These are phyloP conservation scores for Colletotrichum liriopes DNA, from an alignment of 2,329 filamentous ascomycete species.

Conservation along the genomic window DNA sequence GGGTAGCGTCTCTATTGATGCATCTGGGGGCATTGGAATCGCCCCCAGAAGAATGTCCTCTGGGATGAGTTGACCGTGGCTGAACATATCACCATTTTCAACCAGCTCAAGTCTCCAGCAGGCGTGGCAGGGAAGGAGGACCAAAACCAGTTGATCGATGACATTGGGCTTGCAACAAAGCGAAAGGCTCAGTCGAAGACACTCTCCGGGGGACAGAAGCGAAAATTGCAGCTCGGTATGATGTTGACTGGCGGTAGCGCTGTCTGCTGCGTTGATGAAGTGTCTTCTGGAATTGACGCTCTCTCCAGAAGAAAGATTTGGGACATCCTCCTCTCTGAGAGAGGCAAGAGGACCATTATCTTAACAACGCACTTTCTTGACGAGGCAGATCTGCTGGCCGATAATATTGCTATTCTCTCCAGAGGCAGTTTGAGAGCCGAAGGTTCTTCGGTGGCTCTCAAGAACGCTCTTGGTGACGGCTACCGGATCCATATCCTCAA, in stretches of 20 bases:
- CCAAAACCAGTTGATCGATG: constrained; percentile 64
- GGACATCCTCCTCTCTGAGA: constrained; percentile 78
- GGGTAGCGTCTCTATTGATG: constrained; percentile 78
- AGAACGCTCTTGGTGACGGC: constrained; percentile 72
- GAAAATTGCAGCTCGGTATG: constrained; percentile 83
- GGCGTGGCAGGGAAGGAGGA: constrained; percentile 62
- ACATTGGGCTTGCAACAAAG: constrained; percentile 78
- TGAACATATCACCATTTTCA: constrained; percentile 81
- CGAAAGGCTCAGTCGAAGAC: constrained; percentile 73
- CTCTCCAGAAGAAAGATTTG: constrained; percentile 68
- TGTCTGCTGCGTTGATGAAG: constrained; percentile 83
- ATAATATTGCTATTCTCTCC: constrained; percentile 80
- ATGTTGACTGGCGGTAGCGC: constrained; percentile 83
- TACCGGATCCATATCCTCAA: constrained; percentile 51
- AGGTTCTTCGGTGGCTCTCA: constrained; percentile 79
- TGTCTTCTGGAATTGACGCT: constrained; percentile 81
- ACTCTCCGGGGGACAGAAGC: constrained; percentile 82
- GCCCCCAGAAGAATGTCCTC: constrained; percentile 83
- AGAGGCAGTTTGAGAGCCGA: constrained; percentile 77
- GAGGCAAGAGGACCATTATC: constrained; percentile 77
- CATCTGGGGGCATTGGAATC: constrained; percentile 79
- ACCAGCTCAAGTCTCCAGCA: constrained; percentile 73
- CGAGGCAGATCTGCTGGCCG: constrained; percentile 80
- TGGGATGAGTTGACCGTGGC: constrained; percentile 81
- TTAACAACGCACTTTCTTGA: constrained; percentile 85